Percentiles rank a stretch among this genome's conserved stretches.
These are phyloP conservation scores for Fragaria nilgerrensis DNA, from an alignment of 306 rosid species.

Conservation along the genomic window DNA sequence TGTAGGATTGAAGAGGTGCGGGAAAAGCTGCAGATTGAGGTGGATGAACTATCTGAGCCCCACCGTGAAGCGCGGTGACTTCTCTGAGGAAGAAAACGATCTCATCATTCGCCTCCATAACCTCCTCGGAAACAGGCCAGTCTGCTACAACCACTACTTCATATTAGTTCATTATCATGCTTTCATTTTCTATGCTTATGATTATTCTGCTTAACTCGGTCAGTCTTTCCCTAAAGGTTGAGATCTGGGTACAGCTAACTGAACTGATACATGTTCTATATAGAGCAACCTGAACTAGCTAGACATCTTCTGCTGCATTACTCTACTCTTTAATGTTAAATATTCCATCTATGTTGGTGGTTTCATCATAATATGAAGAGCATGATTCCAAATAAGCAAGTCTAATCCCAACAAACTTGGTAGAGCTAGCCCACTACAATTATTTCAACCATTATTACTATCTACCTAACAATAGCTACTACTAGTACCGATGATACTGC, in stretches of 20 bases:
- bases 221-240: background rate
- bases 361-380: background rate
- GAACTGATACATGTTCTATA: background rate
- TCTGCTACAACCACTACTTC: background rate
- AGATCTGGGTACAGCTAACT: background rate
- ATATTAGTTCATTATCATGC: background rate
- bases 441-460: background rate
- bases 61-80: conserved; percentile 47
- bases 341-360: background rate
- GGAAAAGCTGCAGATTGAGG: conserved; percentile 63
- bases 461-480: background rate
- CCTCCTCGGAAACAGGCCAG: conserved; percentile 57
- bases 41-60: conserved; percentile 68
- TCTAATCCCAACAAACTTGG: background rate
- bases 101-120: conserved; percentile 63
- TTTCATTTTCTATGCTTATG: background rate
- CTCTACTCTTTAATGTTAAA: background rate
- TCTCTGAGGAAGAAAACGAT: conserved; percentile 60
- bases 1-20: conserved; percentile 57
- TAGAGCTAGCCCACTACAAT: background rate
- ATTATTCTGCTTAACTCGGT: background rate
- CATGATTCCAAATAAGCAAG: background rate
- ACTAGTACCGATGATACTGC: background rate
- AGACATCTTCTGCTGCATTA: background rate
- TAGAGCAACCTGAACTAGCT: background rate